Evolutionary conservation across 1,284 basidiomycete genomes (phyloP).

Genomic region (Takashimella tepidaria): DNA sequence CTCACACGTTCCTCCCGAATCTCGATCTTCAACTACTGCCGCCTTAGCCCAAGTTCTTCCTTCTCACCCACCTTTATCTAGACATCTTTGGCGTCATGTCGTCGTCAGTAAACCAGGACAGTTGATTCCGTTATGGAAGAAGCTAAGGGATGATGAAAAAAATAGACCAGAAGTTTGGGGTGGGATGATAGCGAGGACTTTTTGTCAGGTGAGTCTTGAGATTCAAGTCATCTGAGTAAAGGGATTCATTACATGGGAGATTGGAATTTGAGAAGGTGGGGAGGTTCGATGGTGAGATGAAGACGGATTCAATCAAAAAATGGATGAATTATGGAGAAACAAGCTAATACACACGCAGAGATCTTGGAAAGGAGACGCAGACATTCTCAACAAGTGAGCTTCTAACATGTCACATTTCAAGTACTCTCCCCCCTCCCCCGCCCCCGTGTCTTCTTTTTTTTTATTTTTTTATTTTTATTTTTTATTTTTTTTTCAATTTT

Average conservation of each 20-base stretch:
- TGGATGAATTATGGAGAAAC: neutral
- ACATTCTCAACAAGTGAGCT: conserved; percentile 47
- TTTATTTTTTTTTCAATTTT: too few relatives aligned
- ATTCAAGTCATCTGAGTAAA: too few relatives aligned
- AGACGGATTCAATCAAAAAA: neutral
- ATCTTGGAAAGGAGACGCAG: conserved; percentile 46
- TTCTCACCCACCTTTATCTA: conserved; percentile 21
- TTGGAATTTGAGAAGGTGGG: too few relatives aligned
- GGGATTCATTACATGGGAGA: too few relatives aligned
- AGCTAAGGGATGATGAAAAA: conserved; percentile 20
- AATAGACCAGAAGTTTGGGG: conserved; percentile 11
- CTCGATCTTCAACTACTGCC: conserved; percentile 39
- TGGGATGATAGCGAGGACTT: conserved; percentile 21
- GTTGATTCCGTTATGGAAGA: conserved; percentile 33
- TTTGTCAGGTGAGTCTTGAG: conserved; percentile 24
- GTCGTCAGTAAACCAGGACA: conserved; percentile 27
- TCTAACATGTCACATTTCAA: neutral
- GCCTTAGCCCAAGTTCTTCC: conserved; percentile 41
- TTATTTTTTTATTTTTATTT: too few relatives aligned
- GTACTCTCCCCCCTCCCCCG: too few relatives aligned
- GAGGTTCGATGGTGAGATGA: neutral
- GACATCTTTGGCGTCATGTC: conserved; percentile 41
- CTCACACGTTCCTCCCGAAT: conserved; percentile 31
- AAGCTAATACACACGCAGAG: conserved; percentile 21
- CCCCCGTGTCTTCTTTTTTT: too few relatives aligned